Percentiles rank a stretch among this genome's conserved stretches.
These are phyloP conservation scores for Podospora tetraspora DNA, from an alignment of 495 filamentous ascomycete genomes.

Conservation along the genomic window DNA sequence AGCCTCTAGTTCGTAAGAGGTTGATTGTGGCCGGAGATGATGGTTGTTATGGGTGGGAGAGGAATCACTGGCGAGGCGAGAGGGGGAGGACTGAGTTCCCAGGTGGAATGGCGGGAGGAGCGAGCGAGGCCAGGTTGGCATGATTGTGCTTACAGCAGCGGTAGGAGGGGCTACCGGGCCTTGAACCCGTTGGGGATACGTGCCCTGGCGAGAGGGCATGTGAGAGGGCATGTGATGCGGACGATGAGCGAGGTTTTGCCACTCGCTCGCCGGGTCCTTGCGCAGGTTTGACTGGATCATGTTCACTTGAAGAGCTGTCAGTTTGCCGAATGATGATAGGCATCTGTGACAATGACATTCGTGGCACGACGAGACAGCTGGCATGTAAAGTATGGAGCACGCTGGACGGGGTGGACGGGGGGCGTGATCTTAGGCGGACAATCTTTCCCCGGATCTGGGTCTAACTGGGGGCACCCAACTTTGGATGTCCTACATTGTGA, in stretches of 20 bases:
- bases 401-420: not conserved
- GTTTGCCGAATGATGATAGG: not conserved
- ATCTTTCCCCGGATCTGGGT: too few relatives aligned
- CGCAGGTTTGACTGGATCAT: not conserved
- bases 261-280: not conserved
- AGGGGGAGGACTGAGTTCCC: not conserved
- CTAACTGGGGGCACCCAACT: too few relatives aligned
- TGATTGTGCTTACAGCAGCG: not conserved
- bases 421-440: too few relatives aligned
- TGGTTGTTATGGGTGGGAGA: not conserved
- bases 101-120: not conserved
- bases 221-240: not conserved
- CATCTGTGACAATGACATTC: not conserved
- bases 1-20: not conserved
- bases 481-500: too few relatives aligned
- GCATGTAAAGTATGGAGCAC: not conserved
- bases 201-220: not conserved
- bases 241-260: not conserved
- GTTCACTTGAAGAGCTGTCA: not conserved
- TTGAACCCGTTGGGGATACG: not conserved
- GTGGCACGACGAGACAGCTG: not conserved
- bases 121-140: not conserved
- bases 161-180: not conserved
- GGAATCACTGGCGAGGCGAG: not conserved
- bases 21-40: not conserved